Conservation (phyloP, 495 filamentous ascomycete genomes). For the Antarctomyces pellizariae region DNA sequence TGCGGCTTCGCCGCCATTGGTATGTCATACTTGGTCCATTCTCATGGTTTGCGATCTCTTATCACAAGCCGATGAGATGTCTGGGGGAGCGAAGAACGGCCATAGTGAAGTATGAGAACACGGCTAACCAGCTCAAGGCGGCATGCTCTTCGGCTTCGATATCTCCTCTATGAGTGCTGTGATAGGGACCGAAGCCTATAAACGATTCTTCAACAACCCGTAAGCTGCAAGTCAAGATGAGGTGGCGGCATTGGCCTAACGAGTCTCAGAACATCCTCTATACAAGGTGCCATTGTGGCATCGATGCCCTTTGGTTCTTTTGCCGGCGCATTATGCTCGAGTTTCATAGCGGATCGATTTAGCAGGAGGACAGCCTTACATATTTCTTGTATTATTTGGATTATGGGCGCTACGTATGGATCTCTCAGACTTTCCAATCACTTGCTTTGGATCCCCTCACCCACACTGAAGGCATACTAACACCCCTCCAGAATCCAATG, state of each 20-base stretch:
- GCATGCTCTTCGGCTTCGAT: conserved; percentile 51
- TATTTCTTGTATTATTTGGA: conserved; percentile 47
- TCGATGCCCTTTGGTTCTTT: conserved; percentile 62
- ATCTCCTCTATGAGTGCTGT: conserved; percentile 49
- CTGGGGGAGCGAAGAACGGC: too few relatives aligned
- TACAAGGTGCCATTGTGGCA: conserved; percentile 38
- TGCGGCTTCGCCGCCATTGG: conserved; percentile 42
- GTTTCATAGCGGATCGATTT: conserved; percentile 41
- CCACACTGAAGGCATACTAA: background rate
- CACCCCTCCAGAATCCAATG: conserved; percentile 24
- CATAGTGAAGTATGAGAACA: too few relatives aligned
- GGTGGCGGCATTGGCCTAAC: too few relatives aligned
- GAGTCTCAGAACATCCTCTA: conserved; percentile 26
- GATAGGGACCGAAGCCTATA: conserved; percentile 35
- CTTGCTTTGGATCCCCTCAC: background rate
- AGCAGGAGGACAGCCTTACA: conserved; percentile 48
- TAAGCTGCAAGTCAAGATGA: too few relatives aligned
- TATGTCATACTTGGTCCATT: conserved; percentile 12
- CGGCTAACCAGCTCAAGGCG: conserved; percentile 18
- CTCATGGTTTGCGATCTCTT: background rate
- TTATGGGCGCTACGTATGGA: conserved; percentile 36
- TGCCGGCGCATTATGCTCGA: conserved; percentile 39
- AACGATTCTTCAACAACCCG: conserved; percentile 33
- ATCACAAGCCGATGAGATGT: background rate
- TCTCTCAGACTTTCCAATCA: background rate